Conservation (phyloP, 306 rosid species). For the Cajanus cajan region DNA sequence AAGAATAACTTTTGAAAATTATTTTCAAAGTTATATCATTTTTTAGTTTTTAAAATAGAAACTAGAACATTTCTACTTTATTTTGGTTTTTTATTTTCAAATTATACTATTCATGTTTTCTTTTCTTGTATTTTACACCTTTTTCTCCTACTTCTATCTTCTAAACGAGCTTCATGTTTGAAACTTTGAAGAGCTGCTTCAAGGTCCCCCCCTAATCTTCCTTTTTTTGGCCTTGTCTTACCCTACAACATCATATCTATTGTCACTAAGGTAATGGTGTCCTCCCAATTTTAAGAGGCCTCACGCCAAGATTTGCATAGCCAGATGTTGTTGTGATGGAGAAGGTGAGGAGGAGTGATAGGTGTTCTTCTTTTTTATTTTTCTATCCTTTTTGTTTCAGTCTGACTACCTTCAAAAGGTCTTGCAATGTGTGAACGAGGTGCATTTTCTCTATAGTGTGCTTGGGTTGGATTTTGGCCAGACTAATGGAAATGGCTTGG, state of each 20-base stretch:
- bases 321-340: too few relatives aligned
- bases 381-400: slow-evolving; percentile 42
- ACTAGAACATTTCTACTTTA: background rate
- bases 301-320: too few relatives aligned
- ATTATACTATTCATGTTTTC: background rate
- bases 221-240: too few relatives aligned
- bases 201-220: too few relatives aligned
- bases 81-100: background rate
- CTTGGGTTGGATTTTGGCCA: slow-evolving; percentile 89
- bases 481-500: too few relatives aligned
- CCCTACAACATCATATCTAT: too few relatives aligned
- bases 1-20: background rate
- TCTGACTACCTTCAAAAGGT: slow-evolving; percentile 90
- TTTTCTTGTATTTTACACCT: too few relatives aligned
- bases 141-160: background rate
- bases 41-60: background rate
- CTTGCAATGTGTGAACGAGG: slow-evolving; percentile 84
- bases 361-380: slow-evolving; percentile 12
- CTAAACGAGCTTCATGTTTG: too few relatives aligned
- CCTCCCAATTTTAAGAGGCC: too few relatives aligned
- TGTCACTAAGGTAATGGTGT: too few relatives aligned
- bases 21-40: background rate
- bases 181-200: too few relatives aligned
- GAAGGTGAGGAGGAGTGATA: too few relatives aligned
- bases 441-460: slow-evolving; percentile 81